Base-by-base conservation (phyloP, 2,329 filamentous ascomycete genomes). In the Penicillium janthinellum region DNA sequence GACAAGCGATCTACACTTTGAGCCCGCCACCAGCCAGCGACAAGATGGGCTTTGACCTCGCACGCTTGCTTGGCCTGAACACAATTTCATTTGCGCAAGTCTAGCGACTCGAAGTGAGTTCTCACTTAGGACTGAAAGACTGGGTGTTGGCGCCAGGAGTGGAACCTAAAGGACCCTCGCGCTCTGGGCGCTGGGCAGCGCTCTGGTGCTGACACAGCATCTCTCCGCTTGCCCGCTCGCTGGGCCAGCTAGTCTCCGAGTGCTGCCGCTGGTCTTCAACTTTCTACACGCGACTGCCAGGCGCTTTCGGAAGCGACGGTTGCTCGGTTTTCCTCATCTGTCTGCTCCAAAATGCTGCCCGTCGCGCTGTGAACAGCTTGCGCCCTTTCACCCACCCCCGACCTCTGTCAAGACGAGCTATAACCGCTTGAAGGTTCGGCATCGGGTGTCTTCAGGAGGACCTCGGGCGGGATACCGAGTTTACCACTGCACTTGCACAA, bases 151-250 rank as follows among this genome's bases (percentile, higher is more conserved):
- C 57, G 58, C 41, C 64, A 64, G 63, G 63, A 60, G 62, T 34
- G 20, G 34, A 20, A 48, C 31, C 15, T 25, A 28, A 25, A 31
- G 28, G 22, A 1, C 28, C 28, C 28, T 31, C 28, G 1, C 17
- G 28, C 11, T 28, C 6, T 12, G 17, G 7, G n/a, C 22, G 2
- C 12, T 17, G n/a, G 25, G 10, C 17, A 37, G 17, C 37, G 37
- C 42, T 51, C 8, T 31, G 45, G 25, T 66, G 64, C 65, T 69
- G 67, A 67, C 64, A 65, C 62, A 68, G 60, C 64, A 66, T 48
- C 35, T 65, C 64, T 67, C 64, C 51, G 34, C 37, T 52, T 35
- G 39, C 66, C 64, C 51, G 17, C 37, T 52, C 49, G 34, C 25
- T 31, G 39, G 39, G 8, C 47, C 17, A 31, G 31, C 31, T 41